Evolutionary conservation across 2,329 filamentous ascomycete genomes (phyloP), one percentile per base, ranked within the genome.

Genomic region (Nannizziopsis arthrosporioides): DNA sequence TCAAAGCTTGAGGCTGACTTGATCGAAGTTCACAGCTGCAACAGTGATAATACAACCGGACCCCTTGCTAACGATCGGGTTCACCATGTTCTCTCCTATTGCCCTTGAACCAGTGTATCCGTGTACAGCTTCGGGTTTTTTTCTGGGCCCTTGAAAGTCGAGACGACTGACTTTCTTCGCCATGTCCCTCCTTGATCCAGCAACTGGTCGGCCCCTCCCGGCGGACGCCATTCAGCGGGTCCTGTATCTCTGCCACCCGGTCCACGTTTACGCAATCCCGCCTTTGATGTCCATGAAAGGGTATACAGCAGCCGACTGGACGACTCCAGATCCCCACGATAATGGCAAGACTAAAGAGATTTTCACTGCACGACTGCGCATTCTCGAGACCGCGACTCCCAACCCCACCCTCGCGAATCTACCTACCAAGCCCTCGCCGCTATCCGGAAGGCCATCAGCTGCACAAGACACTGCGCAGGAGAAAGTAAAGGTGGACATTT

Each of bases 231-330:
- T 93, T 68, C 85, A 92, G 68, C 82, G 86, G 63, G 73, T 92
- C 62, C 82, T 93, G 64, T 89, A 86, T 75, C 71, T 88, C 63
- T 78, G 81, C 54, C 71, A 75, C 59, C 72, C 75, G 55, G 82
- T 92, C 54, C 85, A 93, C 71, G 77, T 94, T 72, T 94, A 94
- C 74, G 80, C 83, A 61, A 88, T 93, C 63, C 87, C 87, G 14
- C 86, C 87, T 18, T 73, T 88, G 50, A 75, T 81, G 39, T 83
- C 82, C 14, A 86, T 80, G 58, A 83, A 84, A 63, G 87, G 87
- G 64, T 84, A 94, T 73, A 76, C 75, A 32, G 87, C 88, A 51
- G 74, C 81, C 10, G 70, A 76, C 54, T 94, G 87, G 87, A 93
- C 86, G 22, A 72, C 73, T 41, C 55, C 56, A 3, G 65, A 70